A percentile compares a stretch with the other conserved stretches of the same genome.
These are phyloP conservation scores for Kazachstania sp. DNA, from an alignment of 1,139 yeast species.

Conservation along the genomic window DNA sequence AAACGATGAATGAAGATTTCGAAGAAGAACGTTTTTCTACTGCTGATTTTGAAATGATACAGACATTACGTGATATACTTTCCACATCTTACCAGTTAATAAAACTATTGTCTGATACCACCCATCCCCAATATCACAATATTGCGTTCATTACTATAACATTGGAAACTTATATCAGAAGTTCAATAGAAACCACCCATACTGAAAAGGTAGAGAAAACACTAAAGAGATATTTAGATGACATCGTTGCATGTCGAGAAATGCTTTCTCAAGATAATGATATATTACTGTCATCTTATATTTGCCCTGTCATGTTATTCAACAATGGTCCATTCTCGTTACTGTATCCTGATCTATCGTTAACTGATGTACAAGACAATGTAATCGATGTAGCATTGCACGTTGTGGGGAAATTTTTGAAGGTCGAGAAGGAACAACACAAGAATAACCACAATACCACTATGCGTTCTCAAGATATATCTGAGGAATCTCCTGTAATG, in stretches of 20 bases:
- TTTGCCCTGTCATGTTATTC: constrained; percentile 4
- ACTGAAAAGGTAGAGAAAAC: constrained; percentile 4
- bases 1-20: constrained; percentile 7
- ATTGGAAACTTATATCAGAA: constrained; percentile 7
- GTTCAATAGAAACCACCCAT: constrained; percentile 1
- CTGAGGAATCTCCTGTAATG: neutral
- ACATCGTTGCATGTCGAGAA: neutral
- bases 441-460: neutral
- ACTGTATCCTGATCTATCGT: constrained; percentile 1
- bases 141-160: constrained; percentile 4
- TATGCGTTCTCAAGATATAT: neutral
- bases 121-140: constrained; percentile 6
- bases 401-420: constrained; percentile 2
- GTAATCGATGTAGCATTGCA: neutral
- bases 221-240: neutral
- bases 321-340: neutral
- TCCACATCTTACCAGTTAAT: constrained; percentile 1
- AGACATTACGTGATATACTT: neutral
- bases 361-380: neutral
- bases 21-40: constrained; percentile 10
- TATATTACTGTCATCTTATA: constrained; percentile 1
- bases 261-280: neutral
- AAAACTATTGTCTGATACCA: neutral
- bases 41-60: constrained; percentile 8
- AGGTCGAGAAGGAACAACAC: neutral